Conservation (phyloP, 2,329 filamentous ascomycete species). For the Ceratocystis eucalypticola region DNA sequence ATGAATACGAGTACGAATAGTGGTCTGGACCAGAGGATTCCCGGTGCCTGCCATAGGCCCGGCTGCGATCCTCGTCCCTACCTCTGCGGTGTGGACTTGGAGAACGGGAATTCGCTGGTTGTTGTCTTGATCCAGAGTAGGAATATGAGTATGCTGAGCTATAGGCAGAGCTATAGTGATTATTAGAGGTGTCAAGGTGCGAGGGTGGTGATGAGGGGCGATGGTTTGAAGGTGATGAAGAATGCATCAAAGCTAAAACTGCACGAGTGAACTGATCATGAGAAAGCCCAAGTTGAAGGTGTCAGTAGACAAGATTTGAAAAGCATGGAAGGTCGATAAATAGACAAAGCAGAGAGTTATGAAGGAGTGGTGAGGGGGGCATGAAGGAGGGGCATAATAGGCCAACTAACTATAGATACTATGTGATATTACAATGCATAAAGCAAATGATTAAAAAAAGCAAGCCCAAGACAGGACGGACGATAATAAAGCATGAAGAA, state of each 20-base stretch:
- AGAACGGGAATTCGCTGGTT: neutral
- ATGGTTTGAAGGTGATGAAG: slow-evolving; percentile 11
- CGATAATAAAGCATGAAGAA: neutral
- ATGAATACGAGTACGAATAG: neutral
- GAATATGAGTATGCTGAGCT: slow-evolving; percentile 8
- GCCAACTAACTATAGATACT: slow-evolving; percentile 1
- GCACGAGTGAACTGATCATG: slow-evolving; percentile 4
- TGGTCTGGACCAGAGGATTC: neutral
- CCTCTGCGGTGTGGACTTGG: neutral
- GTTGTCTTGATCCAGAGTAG: neutral
- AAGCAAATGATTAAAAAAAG: neutral
- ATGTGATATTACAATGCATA: neutral
- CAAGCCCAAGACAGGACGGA: neutral
- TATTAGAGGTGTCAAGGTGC: slow-evolving; percentile 11
- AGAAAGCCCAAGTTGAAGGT: neutral
- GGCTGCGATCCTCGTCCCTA: neutral
- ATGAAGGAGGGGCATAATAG: neutral
- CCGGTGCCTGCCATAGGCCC: neutral
- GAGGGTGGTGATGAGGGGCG: slow-evolving; percentile 11
- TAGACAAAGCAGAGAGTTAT: neutral
- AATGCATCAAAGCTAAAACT: slow-evolving; percentile 10
- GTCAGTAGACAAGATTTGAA: neutral
- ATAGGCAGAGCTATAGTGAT: slow-evolving; percentile 8
- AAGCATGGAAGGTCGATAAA: neutral
- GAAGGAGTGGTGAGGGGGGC: neutral